A percentile compares a stretch with the other conserved stretches of the same genome.
Evolutionary conservation across 345 rosid species (phyloP).

Genomic region (Angophora floribunda): DNA sequence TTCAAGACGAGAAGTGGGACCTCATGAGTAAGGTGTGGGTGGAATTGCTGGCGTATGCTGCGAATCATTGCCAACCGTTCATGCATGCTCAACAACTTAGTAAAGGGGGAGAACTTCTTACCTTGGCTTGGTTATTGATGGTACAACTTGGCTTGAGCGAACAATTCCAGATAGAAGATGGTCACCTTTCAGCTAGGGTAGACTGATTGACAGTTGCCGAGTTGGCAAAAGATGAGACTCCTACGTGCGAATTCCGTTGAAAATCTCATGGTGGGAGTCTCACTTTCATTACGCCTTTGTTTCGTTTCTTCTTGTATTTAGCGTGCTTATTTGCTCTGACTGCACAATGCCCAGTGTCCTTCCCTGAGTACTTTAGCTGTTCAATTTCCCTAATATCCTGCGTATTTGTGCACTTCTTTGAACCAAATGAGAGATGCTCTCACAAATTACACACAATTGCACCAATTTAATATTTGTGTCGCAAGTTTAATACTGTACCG

Average conservation of each 20-base stretch:
- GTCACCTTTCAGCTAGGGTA: conserved; percentile 19
- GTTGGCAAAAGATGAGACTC: not conserved
- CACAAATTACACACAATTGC: not conserved
- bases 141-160: no score
- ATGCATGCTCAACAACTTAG: no score
- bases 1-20: no score
- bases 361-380: not conserved
- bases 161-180: no score
- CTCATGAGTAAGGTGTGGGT: no score
- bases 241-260: no score
- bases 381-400: not conserved
- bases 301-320: not conserved
- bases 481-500: not conserved
- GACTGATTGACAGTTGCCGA: not conserved
- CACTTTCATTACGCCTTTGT: no score
- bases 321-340: not conserved
- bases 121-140: no score
- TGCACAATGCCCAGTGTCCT: not conserved
- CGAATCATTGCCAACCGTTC: no score
- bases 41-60: no score
- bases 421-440: not conserved
- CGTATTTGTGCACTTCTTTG: not conserved
- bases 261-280: no score
- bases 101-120: no score
- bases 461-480: not conserved